Conservation (phyloP, 2,329 filamentous ascomycete species). For the Hypomyces rosellus region DNA sequence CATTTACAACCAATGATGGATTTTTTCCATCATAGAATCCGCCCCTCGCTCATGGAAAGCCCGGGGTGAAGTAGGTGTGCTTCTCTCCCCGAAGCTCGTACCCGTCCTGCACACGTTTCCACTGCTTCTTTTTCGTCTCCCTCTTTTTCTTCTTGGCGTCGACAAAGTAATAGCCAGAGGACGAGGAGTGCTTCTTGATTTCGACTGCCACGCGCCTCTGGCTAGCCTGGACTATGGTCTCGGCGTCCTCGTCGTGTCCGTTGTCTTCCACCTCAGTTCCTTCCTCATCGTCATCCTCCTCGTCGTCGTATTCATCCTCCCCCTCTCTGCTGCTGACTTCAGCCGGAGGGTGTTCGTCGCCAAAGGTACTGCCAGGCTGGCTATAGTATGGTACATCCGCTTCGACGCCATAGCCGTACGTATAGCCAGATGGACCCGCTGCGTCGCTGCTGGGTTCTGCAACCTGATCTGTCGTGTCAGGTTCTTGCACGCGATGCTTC, state of each 20-base stretch:
- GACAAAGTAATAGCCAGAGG: neutral
- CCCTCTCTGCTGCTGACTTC: neutral
- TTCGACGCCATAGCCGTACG: neutral
- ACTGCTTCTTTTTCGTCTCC: neutral
- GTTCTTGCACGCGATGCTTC: neutral
- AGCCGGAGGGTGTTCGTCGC: neutral
- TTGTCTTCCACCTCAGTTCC: too few relatives aligned
- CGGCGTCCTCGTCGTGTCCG: neutral
- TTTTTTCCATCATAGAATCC: neutral
- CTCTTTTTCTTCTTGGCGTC: neutral
- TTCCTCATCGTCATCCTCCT: too few relatives aligned
- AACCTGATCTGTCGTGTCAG: neutral
- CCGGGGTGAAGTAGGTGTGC: neutral
- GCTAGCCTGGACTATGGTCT: neutral
- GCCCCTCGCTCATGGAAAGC: neutral
- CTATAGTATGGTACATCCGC: neutral
- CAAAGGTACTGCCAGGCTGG: neutral
- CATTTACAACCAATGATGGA: too few relatives aligned
- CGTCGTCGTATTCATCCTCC: too few relatives aligned
- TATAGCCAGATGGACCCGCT: neutral
- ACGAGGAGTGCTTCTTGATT: neutral
- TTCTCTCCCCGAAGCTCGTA: neutral
- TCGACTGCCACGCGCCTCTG: neutral
- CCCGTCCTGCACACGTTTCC: neutral
- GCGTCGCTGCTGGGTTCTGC: neutral